Evolutionary conservation across 495 filamentous ascomycete genomes (phyloP), one percentile per base, ranked within the genome.

Genomic region (Delitschia confertaspora): DNA sequence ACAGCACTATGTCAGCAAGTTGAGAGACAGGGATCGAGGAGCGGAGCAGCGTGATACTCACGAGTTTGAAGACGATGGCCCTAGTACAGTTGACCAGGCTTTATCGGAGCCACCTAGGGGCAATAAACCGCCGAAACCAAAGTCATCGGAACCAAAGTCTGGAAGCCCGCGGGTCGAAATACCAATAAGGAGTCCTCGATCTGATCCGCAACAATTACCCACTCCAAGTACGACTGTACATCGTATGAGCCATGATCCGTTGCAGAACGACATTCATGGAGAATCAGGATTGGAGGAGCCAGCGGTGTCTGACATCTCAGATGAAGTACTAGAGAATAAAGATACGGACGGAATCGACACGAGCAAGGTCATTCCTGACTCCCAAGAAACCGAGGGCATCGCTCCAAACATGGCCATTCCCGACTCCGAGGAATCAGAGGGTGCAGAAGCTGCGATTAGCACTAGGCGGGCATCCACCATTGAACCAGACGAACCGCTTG

Each of bases 121-220:
- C n/a, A 14, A 5, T 9, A 33, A 7, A 11, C 25, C 6, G 25
- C 13, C 18, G 30, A 34, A 25, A 10, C 16, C 14, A 8, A 38
- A 39, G 19, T 20, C 43, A 3, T 9, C 6, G 18, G 33, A 19
- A 3, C 27, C 16, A 13, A 20, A 16, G 3, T 30, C n/a, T 44
- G 16, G 23, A 39, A 14, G 16, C 29, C 14, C 24, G 8, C 11
- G 19, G 36, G 6, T 26, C 32, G 16, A 33, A 35, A 2, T 36
- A n/a, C 4, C 34, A 38, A 16, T 16, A 11, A 5, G 45, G 42
- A 21, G 37, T 32, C 3, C 27, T 48, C 18, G 37, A 48, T 21
- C 45, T 35, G 11, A 23, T 48, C 19, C 9, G 3, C 14, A 33
- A 30, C 5, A 33, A 26, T 13, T 8, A 38, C 7, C n/a, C n/a